Evolutionary conservation across 116 monocot species (phyloP).

Genomic region (Posidonia oceanica): DNA sequence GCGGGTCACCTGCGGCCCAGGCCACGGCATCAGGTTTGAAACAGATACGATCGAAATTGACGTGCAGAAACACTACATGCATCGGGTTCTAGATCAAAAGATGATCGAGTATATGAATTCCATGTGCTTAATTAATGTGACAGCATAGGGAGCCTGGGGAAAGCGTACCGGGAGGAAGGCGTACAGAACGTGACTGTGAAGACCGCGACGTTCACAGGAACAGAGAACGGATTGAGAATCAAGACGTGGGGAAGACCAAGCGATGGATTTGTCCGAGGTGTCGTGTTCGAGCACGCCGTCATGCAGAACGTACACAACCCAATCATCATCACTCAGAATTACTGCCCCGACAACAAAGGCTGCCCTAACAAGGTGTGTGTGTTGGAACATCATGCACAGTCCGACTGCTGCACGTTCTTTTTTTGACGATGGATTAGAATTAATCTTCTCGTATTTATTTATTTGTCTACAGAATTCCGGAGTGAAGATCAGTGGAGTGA

Average conservation of each 20-base stretch:
- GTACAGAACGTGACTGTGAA: conserved; percentile 48
- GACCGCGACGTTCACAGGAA: conserved; percentile 19
- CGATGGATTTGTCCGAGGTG: conserved; percentile 27
- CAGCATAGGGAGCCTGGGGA: conserved; percentile 56
- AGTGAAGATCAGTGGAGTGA: conserved; percentile 15
- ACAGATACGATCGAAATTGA: too few species aligned
- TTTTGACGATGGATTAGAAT: too few species aligned
- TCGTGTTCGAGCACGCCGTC: conserved; percentile 20
- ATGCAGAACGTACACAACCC: conserved; percentile 15
- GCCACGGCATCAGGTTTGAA: conserved; percentile 62
- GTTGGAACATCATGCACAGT: too few species aligned
- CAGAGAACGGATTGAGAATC: conserved; percentile 41
- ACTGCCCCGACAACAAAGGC: conserved; percentile 27
- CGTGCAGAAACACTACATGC: too few species aligned
- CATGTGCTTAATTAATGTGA: too few species aligned
- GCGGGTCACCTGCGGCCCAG: conserved; percentile 52
- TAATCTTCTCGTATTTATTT: too few species aligned
- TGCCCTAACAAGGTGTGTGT: conserved; percentile 28
- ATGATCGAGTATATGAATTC: too few species aligned
- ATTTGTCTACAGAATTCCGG: conserved; percentile 16
- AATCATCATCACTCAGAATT: conserved; percentile 34
- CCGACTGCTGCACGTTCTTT: too few species aligned
- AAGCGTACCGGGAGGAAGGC: conserved; percentile 10
- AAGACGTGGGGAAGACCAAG: conserved; percentile 40
- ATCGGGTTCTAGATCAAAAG: too few species aligned